Conservation (phyloP, 2,329 filamentous ascomycete genomes). For the Fusarium graminum region DNA sequence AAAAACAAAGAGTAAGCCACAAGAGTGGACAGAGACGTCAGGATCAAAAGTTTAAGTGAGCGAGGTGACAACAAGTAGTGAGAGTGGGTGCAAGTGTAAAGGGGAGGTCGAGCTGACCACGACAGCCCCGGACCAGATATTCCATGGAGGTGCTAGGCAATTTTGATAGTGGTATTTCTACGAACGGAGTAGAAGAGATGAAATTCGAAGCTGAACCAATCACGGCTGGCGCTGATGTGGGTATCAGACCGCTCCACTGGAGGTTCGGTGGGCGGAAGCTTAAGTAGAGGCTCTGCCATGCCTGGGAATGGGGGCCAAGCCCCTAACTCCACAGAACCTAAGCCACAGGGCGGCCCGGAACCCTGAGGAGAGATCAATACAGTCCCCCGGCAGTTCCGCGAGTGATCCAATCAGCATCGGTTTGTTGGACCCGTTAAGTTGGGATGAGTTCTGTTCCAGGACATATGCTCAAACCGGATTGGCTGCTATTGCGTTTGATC, state of each 20-base stretch:
- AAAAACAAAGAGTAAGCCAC: conserved; percentile 4
- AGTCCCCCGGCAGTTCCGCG: conserved; percentile 15
- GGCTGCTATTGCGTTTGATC: conserved; percentile 5
- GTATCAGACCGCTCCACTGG: conserved; percentile 6
- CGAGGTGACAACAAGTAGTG: conserved; percentile 18
- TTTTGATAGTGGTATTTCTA: conserved; percentile 26
- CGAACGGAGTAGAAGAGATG: conserved; percentile 19
- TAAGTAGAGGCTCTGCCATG: conserved; percentile 27
- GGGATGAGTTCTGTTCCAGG: conserved; percentile 39
- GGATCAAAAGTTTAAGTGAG: conserved; percentile 32
- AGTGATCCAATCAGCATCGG: conserved; percentile 17
- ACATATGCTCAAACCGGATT: conserved; percentile 29
- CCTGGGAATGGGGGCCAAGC: conserved; percentile 14
- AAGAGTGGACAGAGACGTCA: conserved; percentile 10
- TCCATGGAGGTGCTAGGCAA: neutral
- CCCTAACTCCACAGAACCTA: conserved; percentile 12
- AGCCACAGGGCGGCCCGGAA: conserved; percentile 17
- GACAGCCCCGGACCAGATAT: conserved; percentile 5
- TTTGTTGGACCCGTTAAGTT: conserved; percentile 10
- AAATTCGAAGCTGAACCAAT: conserved; percentile 16
- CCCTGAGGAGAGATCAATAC: conserved; percentile 6
- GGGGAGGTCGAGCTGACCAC: conserved; percentile 23
- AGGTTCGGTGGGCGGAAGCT: conserved; percentile 32
- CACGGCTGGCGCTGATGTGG: neutral
- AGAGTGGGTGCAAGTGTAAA: conserved; percentile 33